Conservation (phyloP, 2,329 filamentous ascomycete genomes). For the Verticillium albo-atrum region DNA sequence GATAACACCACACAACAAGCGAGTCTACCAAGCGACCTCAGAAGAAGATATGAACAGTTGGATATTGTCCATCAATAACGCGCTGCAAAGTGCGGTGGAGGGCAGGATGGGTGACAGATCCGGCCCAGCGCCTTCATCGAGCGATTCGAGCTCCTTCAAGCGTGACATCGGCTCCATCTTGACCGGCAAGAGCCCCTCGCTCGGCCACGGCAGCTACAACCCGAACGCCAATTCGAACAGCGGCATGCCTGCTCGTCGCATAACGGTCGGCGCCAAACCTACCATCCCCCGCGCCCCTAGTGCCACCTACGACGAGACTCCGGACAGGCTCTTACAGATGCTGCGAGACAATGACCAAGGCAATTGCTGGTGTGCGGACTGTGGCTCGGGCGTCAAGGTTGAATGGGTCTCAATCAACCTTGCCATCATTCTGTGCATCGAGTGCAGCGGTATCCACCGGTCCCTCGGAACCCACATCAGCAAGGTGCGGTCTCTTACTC, state of each 20-base stretch:
- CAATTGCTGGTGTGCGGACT: slow-evolving; percentile 93
- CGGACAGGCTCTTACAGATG: slow-evolving; percentile 79
- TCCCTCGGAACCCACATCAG: slow-evolving; percentile 96
- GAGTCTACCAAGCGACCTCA: slow-evolving; percentile 95
- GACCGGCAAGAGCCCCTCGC: slow-evolving; percentile 82
- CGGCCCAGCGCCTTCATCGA: slow-evolving; percentile 28
- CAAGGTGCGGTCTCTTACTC: slow-evolving; percentile 89
- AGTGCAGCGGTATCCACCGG: slow-evolving; percentile 95
- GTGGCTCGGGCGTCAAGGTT: slow-evolving; percentile 84
- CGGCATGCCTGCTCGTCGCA: slow-evolving; percentile 71
- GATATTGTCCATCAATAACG: slow-evolving; percentile 96
- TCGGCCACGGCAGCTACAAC: slow-evolving; percentile 50
- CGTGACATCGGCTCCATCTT: slow-evolving; percentile 90
- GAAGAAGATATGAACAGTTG: slow-evolving; percentile 98
- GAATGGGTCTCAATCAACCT: slow-evolving; percentile 99
- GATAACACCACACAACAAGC: slow-evolving; percentile 92
- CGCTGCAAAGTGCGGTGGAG: slow-evolving; percentile 92
- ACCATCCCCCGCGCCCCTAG: slow-evolving; percentile 64
- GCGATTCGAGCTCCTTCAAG: slow-evolving; percentile 56
- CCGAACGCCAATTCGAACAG: slow-evolving; percentile 41
- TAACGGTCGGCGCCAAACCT: slow-evolving; percentile 86
- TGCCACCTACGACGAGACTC: slow-evolving; percentile 73
- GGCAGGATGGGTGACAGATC: slow-evolving; percentile 60
- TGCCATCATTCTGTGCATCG: slow-evolving; percentile 92
- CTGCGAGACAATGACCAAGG: slow-evolving; percentile 88